Percentiles rank a stretch among this genome's conserved stretches.
phyloP scores from a whole-genome alignment of 1,284 basidiomycete species.

The Rhodotorula sp. region DNA sequence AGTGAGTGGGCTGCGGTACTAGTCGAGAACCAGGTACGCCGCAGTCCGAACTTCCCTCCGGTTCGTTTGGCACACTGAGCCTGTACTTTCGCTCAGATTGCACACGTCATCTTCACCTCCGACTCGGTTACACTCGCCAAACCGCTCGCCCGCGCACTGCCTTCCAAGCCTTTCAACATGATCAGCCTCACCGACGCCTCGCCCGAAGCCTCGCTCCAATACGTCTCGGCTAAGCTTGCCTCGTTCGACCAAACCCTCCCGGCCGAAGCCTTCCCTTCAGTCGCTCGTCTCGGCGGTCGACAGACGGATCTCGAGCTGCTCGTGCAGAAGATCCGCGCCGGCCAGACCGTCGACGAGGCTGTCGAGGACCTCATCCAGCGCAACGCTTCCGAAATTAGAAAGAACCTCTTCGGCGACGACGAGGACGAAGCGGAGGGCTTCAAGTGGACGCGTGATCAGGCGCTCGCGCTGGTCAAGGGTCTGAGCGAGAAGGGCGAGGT shows the following conservation, averaged over 20 bases:
- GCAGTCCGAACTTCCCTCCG: too few species aligned
- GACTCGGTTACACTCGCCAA: conserved; percentile 88
- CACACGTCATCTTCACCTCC: conserved; percentile 87
- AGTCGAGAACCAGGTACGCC: conserved; percentile 69
- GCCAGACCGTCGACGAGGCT: conserved; percentile 70
- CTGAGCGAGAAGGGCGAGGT: conserved; percentile 73
- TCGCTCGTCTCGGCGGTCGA: conserved; percentile 78
- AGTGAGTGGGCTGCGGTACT: conserved; percentile 82
- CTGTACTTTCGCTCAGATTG: conserved; percentile 56
- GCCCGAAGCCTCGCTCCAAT: conserved; percentile 69
- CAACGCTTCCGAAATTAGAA: conserved; percentile 80
- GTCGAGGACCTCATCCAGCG: conserved; percentile 72
- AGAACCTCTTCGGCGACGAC: conserved; percentile 84
- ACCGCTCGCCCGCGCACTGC: conserved; percentile 74
- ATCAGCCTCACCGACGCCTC: conserved; percentile 84
- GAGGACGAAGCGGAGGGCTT: conserved; percentile 76
- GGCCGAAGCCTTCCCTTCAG: conserved; percentile 57
- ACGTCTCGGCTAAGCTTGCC: conserved; percentile 74
- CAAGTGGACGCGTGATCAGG: conserved; percentile 82
- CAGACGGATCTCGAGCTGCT: conserved; percentile 82
- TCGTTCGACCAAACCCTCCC: conserved; percentile 50
- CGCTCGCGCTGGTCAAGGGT: conserved; percentile 76
- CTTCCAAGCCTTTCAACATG: conserved; percentile 76
- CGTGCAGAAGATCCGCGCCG: conserved; percentile 78
- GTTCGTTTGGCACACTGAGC: too few species aligned